phyloP scores from a whole-genome alignment of 2,329 filamentous ascomycete genomes.

The Rhinocladiella similis region DNA sequence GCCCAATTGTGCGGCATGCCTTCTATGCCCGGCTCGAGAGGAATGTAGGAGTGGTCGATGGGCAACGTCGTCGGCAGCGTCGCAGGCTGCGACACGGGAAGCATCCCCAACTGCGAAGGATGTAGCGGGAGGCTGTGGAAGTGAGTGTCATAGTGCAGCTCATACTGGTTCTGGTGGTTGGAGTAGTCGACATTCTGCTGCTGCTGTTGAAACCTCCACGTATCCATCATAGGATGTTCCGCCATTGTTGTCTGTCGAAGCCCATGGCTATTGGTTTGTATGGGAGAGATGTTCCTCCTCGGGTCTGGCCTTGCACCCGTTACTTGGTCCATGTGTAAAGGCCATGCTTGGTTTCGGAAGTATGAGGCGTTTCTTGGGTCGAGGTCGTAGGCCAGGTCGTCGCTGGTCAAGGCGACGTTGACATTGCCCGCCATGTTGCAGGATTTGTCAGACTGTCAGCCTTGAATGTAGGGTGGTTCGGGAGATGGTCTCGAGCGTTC shows the following conservation, averaged over 20 bases:
- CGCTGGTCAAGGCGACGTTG: slow-evolving; percentile 45
- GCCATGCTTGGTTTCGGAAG: slow-evolving; percentile 44
- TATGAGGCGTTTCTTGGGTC: slow-evolving; percentile 45
- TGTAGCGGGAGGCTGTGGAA: slow-evolving; percentile 53
- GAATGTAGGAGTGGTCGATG: slow-evolving; percentile 63
- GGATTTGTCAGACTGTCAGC: slow-evolving; percentile 26
- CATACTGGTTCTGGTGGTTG: slow-evolving; percentile 45
- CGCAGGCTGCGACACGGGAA: slow-evolving; percentile 59
- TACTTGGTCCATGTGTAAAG: slow-evolving; percentile 43
- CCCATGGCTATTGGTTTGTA: slow-evolving; percentile 44
- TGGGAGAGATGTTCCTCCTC: slow-evolving; percentile 43
- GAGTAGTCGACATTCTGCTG: slow-evolving; percentile 20
- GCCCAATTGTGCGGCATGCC: slow-evolving; percentile 72
- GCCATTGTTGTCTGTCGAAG: slow-evolving; percentile 43
- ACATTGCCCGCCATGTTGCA: slow-evolving; percentile 44
- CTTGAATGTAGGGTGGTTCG: slow-evolving; percentile 10
- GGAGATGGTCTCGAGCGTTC: slow-evolving; percentile 22
- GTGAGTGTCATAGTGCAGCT: slow-evolving; percentile 58
- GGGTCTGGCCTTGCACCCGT: slow-evolving; percentile 34
- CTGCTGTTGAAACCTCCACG: slow-evolving; percentile 47
- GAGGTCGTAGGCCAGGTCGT: slow-evolving; percentile 50
- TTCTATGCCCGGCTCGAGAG: slow-evolving; percentile 56
- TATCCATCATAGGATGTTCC: slow-evolving; percentile 46
- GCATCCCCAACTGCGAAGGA: slow-evolving; percentile 53
- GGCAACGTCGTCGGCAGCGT: slow-evolving; percentile 60